Evolutionary conservation across 768 basidiomycete species (phyloP), one percentile per base, ranked within the genome.

Genomic region (Butyriboletus loyo): DNA sequence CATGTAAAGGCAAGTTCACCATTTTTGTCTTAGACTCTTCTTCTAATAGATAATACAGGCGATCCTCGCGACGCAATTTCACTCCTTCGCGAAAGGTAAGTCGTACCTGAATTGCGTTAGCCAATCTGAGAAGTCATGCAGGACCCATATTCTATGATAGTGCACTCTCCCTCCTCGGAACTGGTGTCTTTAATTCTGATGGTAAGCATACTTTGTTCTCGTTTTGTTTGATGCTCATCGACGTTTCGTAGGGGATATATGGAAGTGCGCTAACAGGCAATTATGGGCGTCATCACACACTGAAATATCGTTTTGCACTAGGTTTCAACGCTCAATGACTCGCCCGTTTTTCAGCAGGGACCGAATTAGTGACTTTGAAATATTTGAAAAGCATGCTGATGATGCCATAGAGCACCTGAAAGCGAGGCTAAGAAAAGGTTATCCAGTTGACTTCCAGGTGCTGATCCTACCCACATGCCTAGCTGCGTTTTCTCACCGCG

Each of bases 301-400:
- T 49, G 17, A 48, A n/a, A 38, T 22, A 36, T 17, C 40, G 35
- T 21, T 22, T 1, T 17, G 27, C 15, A 9, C 41, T 46, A 82
- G 82, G 58, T 81, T 83, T 64, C 83, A 84, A 56, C 78, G 83
- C 14, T 62, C 74, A 0, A 81, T 85, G 71, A 79, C 81, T 0
- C 76, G 84, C 2, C 84, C 84, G 0, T 85, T 84, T 72, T 85
- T 86, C 68, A 73, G 53, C 56, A 75, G 71, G 48, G 78, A 82
- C 21, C 68, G 78, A 10, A 80, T 82, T 46, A 75, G 73, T 52
- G 73, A 82, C 57, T 82, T 82, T 61, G 78, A 82, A 19, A 75
- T 73, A 49, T 83, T 84, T 60, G 78, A 77, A 45, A 68, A 70
- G 3, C 82, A 84, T 50, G 72, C 80, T 0, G 69, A 74, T 2